Percentiles rank a stretch among this genome's conserved stretches.
These are phyloP conservation scores for Colletotrichum liriopes DNA, from an alignment of 2,329 filamentous ascomycete genomes.

Conservation along the genomic window DNA sequence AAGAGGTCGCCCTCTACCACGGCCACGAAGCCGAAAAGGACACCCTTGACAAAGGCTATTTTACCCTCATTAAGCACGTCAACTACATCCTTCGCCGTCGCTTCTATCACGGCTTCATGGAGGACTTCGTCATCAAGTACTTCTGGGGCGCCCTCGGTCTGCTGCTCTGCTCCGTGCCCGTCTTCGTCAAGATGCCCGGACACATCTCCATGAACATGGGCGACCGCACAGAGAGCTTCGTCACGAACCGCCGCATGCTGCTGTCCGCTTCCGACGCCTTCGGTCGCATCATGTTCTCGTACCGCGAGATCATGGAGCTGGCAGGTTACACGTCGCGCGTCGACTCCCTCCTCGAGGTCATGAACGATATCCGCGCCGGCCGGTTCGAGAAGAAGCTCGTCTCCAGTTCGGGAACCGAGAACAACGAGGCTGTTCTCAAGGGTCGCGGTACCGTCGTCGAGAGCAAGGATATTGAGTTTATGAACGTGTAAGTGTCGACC, in stretches of 20 bases:
- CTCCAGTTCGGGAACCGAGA: constrained; percentile 85
- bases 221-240: constrained; percentile 82
- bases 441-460: constrained; percentile 87
- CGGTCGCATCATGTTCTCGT: constrained; percentile 96
- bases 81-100: constrained; percentile 92
- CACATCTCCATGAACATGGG: constrained; percentile 77
- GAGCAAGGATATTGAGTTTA: constrained; percentile 87
- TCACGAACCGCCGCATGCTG: constrained; percentile 93
- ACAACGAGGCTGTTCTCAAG: constrained; percentile 86
- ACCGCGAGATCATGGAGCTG: constrained; percentile 96
- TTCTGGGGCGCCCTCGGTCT: constrained; percentile 97
- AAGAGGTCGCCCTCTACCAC: constrained; percentile 93
- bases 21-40: constrained; percentile 97
- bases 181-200: constrained; percentile 94
- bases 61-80: constrained; percentile 98
- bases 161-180: constrained; percentile 92
- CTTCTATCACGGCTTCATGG: constrained; percentile 99
- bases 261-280: constrained; percentile 96
- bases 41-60: constrained; percentile 97
- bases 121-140: constrained; percentile 99
- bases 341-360: constrained; percentile 89
- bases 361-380: constrained; percentile 91
- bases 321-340: constrained; percentile 96
- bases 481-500: constrained; percentile 74
- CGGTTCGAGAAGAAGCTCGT: constrained; percentile 98